Base-by-base conservation (phyloP, 163 green algal species). In the Prototheca stagnorum region DNA sequence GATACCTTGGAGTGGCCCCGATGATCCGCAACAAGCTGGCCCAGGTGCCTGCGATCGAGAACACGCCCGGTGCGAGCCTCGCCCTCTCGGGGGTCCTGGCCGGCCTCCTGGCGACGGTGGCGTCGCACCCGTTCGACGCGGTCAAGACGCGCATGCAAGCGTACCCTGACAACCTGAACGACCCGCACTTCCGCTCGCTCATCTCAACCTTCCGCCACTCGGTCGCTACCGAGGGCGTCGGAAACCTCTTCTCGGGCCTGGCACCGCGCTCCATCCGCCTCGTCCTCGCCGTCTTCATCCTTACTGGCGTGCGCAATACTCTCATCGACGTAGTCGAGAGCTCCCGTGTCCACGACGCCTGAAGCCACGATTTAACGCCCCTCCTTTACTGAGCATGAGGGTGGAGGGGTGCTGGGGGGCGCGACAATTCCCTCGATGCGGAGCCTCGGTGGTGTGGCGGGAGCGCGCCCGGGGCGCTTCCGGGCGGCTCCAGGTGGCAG, bases 61-160 rank as follows among this genome's bases (percentile, higher is more conserved):
- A 57, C 2, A 64, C 61, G 12, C 68, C 79, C 0, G 51, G 67
- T 0, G 61, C 35, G 2, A 40, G 56, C 15, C 57, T 82, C 26
- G 31, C 77, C 6, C 26, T 76, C 7, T 59, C 72, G 7, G 85
- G 82, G 21, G 24, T 93, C 6, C 57, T 59, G 4, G 72, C 74
- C 17, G 86, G 86, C 12, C 59, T 92, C 5, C 68, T 83, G 42
- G 84, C 70, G 2, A 72, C 86, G 0, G 51, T 76, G 1, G 53
- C 68, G n/a, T 88, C 80, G 2, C 86, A 96, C 44, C 86, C 86
- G 2, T 76, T 81, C 53, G 86, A 95, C 72, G 93, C 86, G 0
- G 72, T 84, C 35, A 88, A 88, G 56, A 86, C 77, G 4, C 50
- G 64, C 9, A 75, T 85, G 73, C 76, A 75, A 57, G 67, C 67